Conservation (phyloP, 202 grass and related monocot genomes). For the Hordeum pubiflorum region DNA sequence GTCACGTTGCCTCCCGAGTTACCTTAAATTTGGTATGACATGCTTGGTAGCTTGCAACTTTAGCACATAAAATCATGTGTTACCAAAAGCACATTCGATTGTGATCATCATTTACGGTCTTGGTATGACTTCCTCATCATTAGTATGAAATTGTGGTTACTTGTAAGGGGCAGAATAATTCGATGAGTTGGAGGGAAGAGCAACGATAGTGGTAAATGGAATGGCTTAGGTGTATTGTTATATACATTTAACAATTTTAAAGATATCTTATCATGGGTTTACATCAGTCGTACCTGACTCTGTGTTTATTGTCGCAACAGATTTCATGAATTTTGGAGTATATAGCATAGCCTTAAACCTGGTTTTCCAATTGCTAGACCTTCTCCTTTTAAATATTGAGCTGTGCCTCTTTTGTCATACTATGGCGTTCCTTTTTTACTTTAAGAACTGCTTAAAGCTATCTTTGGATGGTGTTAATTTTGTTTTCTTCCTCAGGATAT, state of each 20-base stretch:
- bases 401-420: not conserved
- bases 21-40: not conserved
- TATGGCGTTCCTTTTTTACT: constrained; percentile 14
- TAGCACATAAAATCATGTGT: not conserved
- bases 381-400: not conserved
- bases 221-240: not conserved
- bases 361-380: not conserved
- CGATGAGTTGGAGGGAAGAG: not conserved
- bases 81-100: not conserved
- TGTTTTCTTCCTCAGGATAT: constrained; percentile 61
- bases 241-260: not conserved
- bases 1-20: no score
- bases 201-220: not conserved
- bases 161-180: not conserved
- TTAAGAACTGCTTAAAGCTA: constrained; percentile 1
- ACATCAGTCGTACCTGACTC: not conserved
- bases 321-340: not conserved
- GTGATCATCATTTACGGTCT: not conserved
- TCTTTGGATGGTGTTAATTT: constrained; percentile 27
- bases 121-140: not conserved
- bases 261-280: not conserved
- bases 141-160: not conserved
- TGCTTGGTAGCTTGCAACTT: constrained; percentile 1
- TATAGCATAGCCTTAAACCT: not conserved
- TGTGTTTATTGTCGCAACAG: not conserved